Percentiles rank a stretch among this genome's conserved stretches.
phyloP scores from a whole-genome alignment of 176 grass and related monocot genomes.

The Secale cereale region DNA sequence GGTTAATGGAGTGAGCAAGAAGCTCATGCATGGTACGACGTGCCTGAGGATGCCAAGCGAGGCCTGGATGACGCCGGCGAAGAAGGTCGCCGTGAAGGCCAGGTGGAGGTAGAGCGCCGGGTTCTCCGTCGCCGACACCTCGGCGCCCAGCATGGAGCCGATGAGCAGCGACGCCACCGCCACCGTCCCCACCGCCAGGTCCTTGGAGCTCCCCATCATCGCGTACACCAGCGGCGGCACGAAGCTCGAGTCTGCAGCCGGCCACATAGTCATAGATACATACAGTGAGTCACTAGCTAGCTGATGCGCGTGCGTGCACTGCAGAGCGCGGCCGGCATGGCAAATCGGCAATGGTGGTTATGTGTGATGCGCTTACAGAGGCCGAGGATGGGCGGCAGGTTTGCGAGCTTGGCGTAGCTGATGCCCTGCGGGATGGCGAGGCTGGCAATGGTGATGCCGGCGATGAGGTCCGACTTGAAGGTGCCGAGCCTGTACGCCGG shows the following conservation, averaged over 20 bases:
- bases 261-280: not conserved
- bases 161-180: conserved; percentile 87
- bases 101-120: conserved; percentile 62
- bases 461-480: conserved; percentile 76
- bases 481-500: conserved; percentile 47
- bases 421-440: conserved; percentile 99
- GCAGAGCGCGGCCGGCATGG: not conserved
- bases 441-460: conserved; percentile 94
- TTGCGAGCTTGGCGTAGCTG: conserved; percentile 96
- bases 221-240: conserved; percentile 97
- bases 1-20: not conserved
- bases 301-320: not conserved
- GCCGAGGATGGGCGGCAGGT: conserved; percentile 75
- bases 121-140: conserved; percentile 55
- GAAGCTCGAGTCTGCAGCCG: conserved; percentile 83
- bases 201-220: conserved; percentile 90
- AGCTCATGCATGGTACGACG: not conserved
- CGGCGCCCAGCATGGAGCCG: conserved; percentile 59
- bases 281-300: not conserved
- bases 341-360: not conserved
- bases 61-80: conserved; percentile 82
- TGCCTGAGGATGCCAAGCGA: conserved; percentile 75
- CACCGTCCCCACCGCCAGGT: conserved; percentile 87
- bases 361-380: conserved; percentile 52
- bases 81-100: conserved; percentile 93